These are phyloP conservation scores for Lichtheimia hyalospora DNA, from an alignment of 371 early-diverging fungal genomes.

Conservation along the genomic window DNA sequence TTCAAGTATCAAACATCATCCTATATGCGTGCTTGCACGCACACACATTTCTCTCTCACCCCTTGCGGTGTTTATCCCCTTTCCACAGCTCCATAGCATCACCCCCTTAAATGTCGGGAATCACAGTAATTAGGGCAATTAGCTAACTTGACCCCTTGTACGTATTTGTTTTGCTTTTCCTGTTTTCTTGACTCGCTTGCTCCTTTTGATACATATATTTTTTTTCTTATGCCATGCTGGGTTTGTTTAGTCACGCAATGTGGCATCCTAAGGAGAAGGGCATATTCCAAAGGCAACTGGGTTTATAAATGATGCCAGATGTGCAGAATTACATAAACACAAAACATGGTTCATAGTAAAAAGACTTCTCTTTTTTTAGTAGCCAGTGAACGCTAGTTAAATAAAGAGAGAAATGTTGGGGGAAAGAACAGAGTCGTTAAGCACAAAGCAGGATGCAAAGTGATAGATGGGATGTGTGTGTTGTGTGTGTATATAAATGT, in stretches of 20 bases:
- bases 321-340: background rate
- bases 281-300: background rate
- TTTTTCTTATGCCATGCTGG: background rate
- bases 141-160: background rate
- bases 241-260: background rate
- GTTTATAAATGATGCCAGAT: background rate
- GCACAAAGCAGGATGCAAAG: background rate
- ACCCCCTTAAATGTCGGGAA: background rate
- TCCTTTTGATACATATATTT: background rate
- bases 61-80: too few relatives aligned
- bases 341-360: background rate
- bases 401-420: background rate
- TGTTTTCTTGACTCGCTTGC: background rate
- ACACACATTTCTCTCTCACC: background rate
- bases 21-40: background rate
- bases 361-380: background rate
- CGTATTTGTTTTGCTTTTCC: background rate
- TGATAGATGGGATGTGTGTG: constrained; percentile 1
- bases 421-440: background rate
- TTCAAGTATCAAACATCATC: background rate
- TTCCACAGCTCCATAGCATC: too few relatives aligned
- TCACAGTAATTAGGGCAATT: constrained; percentile 1
- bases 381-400: background rate
- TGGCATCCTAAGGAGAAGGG: background rate
- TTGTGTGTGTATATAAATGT: background rate